A percentile compares a stretch with the other conserved stretches of the same genome.
Conservation (phyloP, 2,329 filamentous ascomycete species). For the Furcasterigmium sp. region DNA sequence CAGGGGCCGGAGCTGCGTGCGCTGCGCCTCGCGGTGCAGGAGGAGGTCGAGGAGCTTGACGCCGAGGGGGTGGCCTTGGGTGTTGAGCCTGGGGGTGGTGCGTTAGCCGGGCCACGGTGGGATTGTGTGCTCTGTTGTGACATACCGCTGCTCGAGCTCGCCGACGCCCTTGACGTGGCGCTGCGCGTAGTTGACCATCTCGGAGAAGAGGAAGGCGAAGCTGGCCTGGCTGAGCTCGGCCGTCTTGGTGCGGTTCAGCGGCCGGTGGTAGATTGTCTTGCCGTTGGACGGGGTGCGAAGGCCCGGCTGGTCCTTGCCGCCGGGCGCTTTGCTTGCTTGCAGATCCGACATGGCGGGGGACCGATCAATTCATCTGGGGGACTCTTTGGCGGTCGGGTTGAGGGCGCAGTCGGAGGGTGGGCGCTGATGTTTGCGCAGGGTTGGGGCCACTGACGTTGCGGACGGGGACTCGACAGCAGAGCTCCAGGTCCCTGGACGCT, state of each 20-base stretch:
- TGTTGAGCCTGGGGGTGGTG: constrained; percentile 60
- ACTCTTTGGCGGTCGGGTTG: background rate
- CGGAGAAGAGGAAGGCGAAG: constrained; percentile 93
- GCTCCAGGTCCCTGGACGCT: background rate
- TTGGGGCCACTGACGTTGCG: background rate
- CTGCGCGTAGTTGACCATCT: constrained; percentile 96
- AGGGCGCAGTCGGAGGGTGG: background rate
- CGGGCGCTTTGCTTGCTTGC: constrained; percentile 35
- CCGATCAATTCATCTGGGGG: background rate
- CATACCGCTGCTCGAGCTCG: constrained; percentile 84
- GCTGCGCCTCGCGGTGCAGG: constrained; percentile 71
- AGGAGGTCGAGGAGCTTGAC: constrained; percentile 93
- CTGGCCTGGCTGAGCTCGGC: constrained; percentile 86
- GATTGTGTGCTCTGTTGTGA: too few relatives aligned
- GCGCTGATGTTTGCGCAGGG: background rate
- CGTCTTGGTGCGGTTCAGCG: constrained; percentile 83
- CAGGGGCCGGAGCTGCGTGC: constrained; percentile 71
- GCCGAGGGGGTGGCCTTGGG: constrained; percentile 89
- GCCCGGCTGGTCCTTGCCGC: constrained; percentile 48
- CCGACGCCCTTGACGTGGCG: constrained; percentile 85
- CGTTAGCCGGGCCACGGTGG: too few relatives aligned
- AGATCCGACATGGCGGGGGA: constrained; percentile 42
- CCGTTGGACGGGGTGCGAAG: constrained; percentile 87
- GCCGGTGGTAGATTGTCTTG: constrained; percentile 97
- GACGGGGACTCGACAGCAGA: background rate